Evolutionary conservation across 192 early-diverging fungal species (phyloP).

Genomic region (Coemansia sp.): DNA sequence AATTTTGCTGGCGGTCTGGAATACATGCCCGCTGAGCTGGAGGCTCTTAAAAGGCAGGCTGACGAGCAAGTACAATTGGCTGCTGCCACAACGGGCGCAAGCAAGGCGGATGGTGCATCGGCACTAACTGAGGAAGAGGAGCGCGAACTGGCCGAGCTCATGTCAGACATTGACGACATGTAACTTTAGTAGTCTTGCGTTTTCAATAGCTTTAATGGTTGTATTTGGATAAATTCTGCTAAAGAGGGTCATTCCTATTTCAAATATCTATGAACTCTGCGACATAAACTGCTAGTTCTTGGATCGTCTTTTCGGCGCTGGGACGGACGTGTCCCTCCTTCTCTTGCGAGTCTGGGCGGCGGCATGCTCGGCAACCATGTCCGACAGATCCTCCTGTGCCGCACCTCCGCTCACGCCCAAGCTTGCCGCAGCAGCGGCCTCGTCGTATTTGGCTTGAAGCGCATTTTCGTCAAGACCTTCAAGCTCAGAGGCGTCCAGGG

Average conservation of each 20-base stretch:
- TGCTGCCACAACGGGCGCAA: background rate
- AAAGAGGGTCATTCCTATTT: too few relatives aligned
- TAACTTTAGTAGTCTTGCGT: background rate
- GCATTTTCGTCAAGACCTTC: slow-evolving; percentile 74
- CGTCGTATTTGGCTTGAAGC: slow-evolving; percentile 74
- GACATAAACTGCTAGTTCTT: background rate
- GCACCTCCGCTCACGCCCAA: slow-evolving; percentile 13
- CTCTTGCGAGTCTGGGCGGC: slow-evolving; percentile 64
- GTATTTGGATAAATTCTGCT: too few relatives aligned
- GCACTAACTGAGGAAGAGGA: slow-evolving; percentile 88
- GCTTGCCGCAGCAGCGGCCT: slow-evolving; percentile 49
- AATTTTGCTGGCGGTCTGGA: slow-evolving; percentile 24
- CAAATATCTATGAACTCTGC: background rate
- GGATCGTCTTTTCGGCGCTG: slow-evolving; percentile 22
- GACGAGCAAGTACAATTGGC: background rate
- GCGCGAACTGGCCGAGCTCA: slow-evolving; percentile 79
- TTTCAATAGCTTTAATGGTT: background rate
- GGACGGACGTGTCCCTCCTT: slow-evolving; percentile 55
- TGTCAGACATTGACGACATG: slow-evolving; percentile 62
- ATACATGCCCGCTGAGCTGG: slow-evolving; percentile 26
- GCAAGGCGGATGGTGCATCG: background rate
- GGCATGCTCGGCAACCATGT: slow-evolving; percentile 85
- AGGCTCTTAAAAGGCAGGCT: background rate
- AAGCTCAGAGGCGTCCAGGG: slow-evolving; percentile 87
- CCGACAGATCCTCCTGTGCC: slow-evolving; percentile 73